Base-by-base conservation (phyloP, 441 rosid species). In the Monsonia emarginata region DNA sequence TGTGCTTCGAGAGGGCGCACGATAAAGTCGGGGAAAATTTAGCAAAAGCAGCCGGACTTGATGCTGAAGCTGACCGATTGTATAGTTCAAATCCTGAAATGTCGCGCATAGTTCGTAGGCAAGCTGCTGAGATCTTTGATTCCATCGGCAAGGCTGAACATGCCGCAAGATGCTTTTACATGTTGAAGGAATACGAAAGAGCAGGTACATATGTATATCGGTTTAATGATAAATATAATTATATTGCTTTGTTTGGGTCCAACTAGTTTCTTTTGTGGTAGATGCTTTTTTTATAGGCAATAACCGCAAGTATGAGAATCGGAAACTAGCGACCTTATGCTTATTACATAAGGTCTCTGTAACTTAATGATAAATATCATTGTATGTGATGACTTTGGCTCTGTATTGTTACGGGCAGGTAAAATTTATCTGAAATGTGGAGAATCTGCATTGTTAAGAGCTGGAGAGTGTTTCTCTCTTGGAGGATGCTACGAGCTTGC, bases 1-100 rank as follows among this genome's bases (percentile, higher is more conserved):
- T 75, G 69, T 86, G 88, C 65, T 86, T 86, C 32, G 78, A 79
- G 72, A 78, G 68, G 74, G 86, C 88, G 14, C 71, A 78, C 2
- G 83, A 80, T 50, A 31, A 9, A 5, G 65, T 72, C 25, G 82
- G 84, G 59, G 83, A 79, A 72, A 81, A 72, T 71, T 24, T 72
- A 25, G 75, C 84, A 5, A 75, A 78, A 63, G 85, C 86, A 32
- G n/a, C 71, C 18, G 81, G 78, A 13, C 85, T 79, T 38, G 75
- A 65, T 56, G 80, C 82, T 14, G 63, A 73, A 26, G 84, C 86
- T 58, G 82, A 82, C n/a, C 76, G 42, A 28, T 64, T 80, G 75
- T 67, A 63, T 58, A 34, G 62, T 50, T 73, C 65, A 40, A 76
- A 77, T 69, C 82, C 76, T 46, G 74, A 71, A 40, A 73, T 30